phyloP scores from a whole-genome alignment of 495 filamentous ascomycete species.

The Amorphotheca resinae region DNA sequence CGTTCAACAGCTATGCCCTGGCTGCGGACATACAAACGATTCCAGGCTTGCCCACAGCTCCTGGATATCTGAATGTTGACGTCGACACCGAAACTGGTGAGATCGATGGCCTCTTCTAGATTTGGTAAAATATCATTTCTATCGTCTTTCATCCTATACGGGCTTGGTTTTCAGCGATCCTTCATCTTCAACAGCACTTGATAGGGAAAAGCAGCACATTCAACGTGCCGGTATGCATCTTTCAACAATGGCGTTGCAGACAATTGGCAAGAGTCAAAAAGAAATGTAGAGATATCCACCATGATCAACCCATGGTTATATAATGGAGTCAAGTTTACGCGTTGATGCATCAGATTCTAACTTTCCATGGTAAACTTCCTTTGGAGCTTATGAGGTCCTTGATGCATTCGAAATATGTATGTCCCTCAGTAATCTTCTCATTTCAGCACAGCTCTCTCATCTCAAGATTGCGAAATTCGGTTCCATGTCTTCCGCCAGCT shows the following conservation, averaged over 20 bases:
- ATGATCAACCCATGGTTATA: constrained; percentile 11
- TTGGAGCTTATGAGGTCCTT: too few relatives aligned
- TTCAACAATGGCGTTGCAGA: constrained; percentile 18
- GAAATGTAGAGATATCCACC: constrained; percentile 5
- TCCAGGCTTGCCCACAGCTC: constrained; percentile 86
- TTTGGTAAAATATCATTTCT: neutral
- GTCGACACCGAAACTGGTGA: constrained; percentile 88
- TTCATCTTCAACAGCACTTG: constrained; percentile 13
- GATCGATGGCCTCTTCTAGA: constrained; percentile 84
- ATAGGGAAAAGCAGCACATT: constrained; percentile 10
- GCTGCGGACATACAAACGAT: constrained; percentile 98
- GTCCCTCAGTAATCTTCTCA: too few relatives aligned
- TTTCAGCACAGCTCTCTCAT: too few relatives aligned
- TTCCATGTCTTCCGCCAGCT: too few relatives aligned
- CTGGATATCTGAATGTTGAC: constrained; percentile 93
- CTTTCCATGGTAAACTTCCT: too few relatives aligned
- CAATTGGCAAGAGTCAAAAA: neutral
- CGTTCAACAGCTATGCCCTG: constrained; percentile 59
- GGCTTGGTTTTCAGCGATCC: neutral
- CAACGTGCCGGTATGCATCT: constrained; percentile 16
- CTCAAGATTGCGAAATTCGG: too few relatives aligned
- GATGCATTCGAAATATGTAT: too few relatives aligned
- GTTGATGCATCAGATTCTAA: too few relatives aligned
- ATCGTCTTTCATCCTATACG: neutral
- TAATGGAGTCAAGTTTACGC: too few relatives aligned